Evolutionary conservation across 306 rosid genomes (phyloP).

Genomic region (Malus sylvestris): DNA sequence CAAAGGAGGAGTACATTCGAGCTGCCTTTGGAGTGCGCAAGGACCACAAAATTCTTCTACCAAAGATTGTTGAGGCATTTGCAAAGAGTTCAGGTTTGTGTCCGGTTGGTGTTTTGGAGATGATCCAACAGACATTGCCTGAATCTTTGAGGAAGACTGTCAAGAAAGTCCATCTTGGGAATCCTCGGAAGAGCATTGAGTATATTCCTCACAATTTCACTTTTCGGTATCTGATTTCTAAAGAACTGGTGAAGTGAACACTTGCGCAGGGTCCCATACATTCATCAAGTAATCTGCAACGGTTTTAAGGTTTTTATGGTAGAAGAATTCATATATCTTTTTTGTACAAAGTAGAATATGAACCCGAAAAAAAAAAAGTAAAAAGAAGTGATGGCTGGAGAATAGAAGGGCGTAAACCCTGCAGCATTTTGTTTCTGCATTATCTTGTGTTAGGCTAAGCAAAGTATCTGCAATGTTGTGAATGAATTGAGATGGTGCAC

Average conservation of each 20-base stretch:
- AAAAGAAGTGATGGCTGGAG: background rate
- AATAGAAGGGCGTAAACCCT: constrained; percentile 14
- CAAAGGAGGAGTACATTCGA: constrained; percentile 66
- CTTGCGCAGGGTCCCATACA: constrained; percentile 7
- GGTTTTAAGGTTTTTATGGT: constrained; percentile 4
- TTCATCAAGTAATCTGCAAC: constrained; percentile 10
- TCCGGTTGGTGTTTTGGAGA: constrained; percentile 52
- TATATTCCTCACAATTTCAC: constrained; percentile 73
- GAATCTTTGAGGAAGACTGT: constrained; percentile 64
- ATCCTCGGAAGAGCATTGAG: constrained; percentile 65
- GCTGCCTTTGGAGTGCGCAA: constrained; percentile 85
- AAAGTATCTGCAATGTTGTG: constrained; percentile 14
- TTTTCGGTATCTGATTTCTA: constrained; percentile 79
- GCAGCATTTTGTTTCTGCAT: constrained; percentile 23
- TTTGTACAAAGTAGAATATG: constrained; percentile 51
- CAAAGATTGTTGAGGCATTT: constrained; percentile 74
- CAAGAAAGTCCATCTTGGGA: constrained; percentile 44
- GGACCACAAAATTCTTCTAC: constrained; percentile 63
- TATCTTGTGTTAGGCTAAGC: background rate
- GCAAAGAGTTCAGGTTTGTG: constrained; percentile 62
- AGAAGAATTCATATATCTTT: constrained; percentile 16
- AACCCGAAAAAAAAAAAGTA: background rate
- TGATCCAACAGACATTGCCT: constrained; percentile 65
- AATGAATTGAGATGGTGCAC: constrained; percentile 5
- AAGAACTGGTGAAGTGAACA: constrained; percentile 64